Base-by-base conservation (phyloP, 2,329 filamentous ascomycete genomes). In the Fusarium sp. region DNA sequence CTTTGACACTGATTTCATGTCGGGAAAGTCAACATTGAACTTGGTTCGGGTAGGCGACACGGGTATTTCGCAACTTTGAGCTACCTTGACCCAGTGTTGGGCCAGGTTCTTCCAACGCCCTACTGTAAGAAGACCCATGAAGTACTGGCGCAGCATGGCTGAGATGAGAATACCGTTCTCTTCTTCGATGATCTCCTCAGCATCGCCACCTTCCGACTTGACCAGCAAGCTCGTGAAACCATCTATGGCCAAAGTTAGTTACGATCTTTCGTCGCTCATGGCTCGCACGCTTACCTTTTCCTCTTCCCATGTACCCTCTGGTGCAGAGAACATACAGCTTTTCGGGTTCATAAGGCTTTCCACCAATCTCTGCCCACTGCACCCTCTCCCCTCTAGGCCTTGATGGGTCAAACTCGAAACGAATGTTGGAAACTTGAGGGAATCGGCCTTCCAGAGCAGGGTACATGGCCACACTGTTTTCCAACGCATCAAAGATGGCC, bases 91-190 rank as follows among this genome's bases (percentile, higher is more conserved):
- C 90, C 93, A 97, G 77, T 93, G 90, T 2, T 86, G 83, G 16
- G 90, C 87, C 83, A 92, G 92, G 61, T 89, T 85, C 64, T 88
- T 89, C 94, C 94, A 97, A 74, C 89, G 88, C 20, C 93, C 92
- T 27, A 97, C 82, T 2, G 94, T 91, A 59, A 93, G 92, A 45
- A 97, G 84, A 9, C 90, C 92, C 86, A 97, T 91, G 80, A 97
- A 97, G 80, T 97, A 97, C 77, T 97, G 94, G 14, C 94, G 89
- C 22, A 98, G 85, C 78, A 98, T 90, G 76, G 92, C 93, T 51
- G 92, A 94, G 74, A 97, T 93, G 59, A 97, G 85, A 18, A 97
- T 90, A 6, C 94, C 94, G 72, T 92, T 94, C 77, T 98, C 94
- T 75, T 97, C 94, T 30, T 89, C 90, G 7, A 97, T 90, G 18